Base-by-base conservation (phyloP, 768 basidiomycete genomes). In the Tricholoma hemisulphureum region DNA sequence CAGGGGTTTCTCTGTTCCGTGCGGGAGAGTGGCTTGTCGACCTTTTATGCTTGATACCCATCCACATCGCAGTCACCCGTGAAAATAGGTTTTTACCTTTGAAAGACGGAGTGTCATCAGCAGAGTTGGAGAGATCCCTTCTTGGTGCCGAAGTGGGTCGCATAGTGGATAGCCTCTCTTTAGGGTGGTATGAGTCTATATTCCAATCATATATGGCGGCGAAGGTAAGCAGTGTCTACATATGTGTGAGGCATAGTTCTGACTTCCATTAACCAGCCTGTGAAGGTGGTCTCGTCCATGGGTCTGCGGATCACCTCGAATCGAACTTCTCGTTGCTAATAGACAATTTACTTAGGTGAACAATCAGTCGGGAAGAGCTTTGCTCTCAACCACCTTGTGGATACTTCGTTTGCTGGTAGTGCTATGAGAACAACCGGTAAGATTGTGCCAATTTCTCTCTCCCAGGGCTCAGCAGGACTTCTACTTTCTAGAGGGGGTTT, bases 211-310 rank as follows among this genome's bases (percentile, higher is more conserved):
- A 87, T 54, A 79, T 83, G 80, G 80, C 82, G 0, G 71, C 72
- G 18, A 86, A 81, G 77, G 84, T 79, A 45, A 6, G 20, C 45
- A 51, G n/a, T 49, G 35, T 49, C 10, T 29, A 24, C 7, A 41
- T 43, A 16, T 7, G 46, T 41, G n/a, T 54, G 43, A 45, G 2
- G 32, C 46, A 20, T 28, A 13, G 13, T 48, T 9, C 32, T 51
- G 49, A 24, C 34, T 29, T 53, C 55, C 37, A 34, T 46, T 37
- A 51, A 35, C 13, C 53, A 86, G 82, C 84, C 83, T 2, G 84
- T 87, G 13, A 80, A 77, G 60, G 86, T 86, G 3, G 85, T 86
- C 1, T 84, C 85, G 0, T 87, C 85, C 0, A 86, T 86, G 86
- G 85, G 80, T 74, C 58, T 56, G 69, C 57, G 10, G 10, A 50